Evolutionary conservation across 805 yeast genomes (phyloP).

Genomic region (Candida railenensis): DNA sequence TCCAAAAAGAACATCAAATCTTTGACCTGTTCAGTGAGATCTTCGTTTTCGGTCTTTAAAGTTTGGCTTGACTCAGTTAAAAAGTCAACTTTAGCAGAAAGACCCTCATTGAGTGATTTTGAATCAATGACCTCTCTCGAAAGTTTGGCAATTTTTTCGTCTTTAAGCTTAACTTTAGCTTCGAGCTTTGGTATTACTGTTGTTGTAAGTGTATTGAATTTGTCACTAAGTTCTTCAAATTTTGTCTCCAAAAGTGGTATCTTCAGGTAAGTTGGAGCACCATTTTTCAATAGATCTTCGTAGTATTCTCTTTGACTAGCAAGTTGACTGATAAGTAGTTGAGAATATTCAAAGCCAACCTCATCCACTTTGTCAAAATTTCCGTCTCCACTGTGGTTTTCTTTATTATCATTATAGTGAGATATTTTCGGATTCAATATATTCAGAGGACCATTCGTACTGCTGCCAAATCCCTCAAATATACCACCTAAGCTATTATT

Average conservation of each 20-base stretch:
- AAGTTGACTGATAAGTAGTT: slow-evolving; percentile 71
- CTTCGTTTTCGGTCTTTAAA: slow-evolving; percentile 41
- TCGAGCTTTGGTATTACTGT: slow-evolving; percentile 33
- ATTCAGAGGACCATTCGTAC: slow-evolving; percentile 4
- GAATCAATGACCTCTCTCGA: slow-evolving; percentile 31
- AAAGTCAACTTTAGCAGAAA: slow-evolving; percentile 37
- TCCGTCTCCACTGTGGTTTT: slow-evolving; percentile 12
- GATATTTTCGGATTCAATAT: slow-evolving; percentile 7
- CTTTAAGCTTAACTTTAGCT: slow-evolving; percentile 27
- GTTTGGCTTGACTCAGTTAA: slow-evolving; percentile 23
- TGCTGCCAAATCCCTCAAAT: slow-evolving; percentile 5
- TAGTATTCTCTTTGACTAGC: slow-evolving; percentile 85
- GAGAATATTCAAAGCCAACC: slow-evolving; percentile 76
- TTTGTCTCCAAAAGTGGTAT: slow-evolving; percentile 25
- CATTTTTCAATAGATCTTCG: slow-evolving; percentile 44
- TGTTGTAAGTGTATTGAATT: slow-evolving; percentile 22
- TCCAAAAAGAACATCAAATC: slow-evolving; percentile 83
- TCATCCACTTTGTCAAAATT: slow-evolving; percentile 46
- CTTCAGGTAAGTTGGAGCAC: slow-evolving; percentile 4
- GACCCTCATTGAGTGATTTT: slow-evolving; percentile 35
- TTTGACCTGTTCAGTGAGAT: slow-evolving; percentile 59
- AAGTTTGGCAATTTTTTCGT: slow-evolving; percentile 26
- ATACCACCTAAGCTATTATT: slow-evolving; percentile 2
- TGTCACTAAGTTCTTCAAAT: slow-evolving; percentile 25
- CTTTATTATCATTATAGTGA: slow-evolving; percentile 6